A percentile compares a stretch with the other conserved stretches of the same genome.
phyloP scores from a whole-genome alignment of 2,329 filamentous ascomycete species.

The Beauveria medogensis region DNA sequence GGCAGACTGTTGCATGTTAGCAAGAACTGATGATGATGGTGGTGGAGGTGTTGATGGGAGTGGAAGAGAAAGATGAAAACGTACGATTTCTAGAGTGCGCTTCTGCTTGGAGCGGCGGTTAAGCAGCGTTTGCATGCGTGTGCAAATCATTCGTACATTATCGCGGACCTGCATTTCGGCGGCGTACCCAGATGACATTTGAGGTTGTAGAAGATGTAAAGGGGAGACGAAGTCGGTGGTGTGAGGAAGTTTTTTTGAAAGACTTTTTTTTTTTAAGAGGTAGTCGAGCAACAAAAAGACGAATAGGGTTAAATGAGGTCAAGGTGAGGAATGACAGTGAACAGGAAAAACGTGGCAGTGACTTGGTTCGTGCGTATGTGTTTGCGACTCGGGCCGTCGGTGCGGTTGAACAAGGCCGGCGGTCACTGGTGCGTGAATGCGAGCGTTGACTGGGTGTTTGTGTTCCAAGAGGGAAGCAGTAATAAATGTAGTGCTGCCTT shows the following conservation, averaged over 20 bases:
- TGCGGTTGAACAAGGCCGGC: background rate
- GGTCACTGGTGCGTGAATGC: background rate
- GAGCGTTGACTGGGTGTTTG: background rate
- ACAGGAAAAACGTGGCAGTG: background rate
- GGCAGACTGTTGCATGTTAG: conserved; percentile 39
- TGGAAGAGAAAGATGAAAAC: conserved; percentile 15
- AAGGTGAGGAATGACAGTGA: background rate
- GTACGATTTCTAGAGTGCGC: conserved; percentile 38
- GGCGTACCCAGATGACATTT: background rate
- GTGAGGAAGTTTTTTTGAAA: no score
- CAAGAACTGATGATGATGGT: background rate
- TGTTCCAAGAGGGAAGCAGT: background rate
- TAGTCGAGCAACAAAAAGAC: background rate
- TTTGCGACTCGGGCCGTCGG: conserved; percentile 1
- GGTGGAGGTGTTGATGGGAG: background rate
- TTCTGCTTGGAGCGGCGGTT: conserved; percentile 34
- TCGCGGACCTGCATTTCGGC: conserved; percentile 25
- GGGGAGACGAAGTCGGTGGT: no score
- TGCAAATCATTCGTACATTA: conserved; percentile 36
- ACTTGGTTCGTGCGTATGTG: conserved; percentile 3
- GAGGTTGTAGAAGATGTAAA: background rate
- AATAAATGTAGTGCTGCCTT: no score
- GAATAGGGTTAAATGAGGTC: background rate
- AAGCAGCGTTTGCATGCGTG: conserved; percentile 37
- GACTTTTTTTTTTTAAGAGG: background rate